Evolutionary conservation across 2,329 filamentous ascomycete genomes (phyloP).

Genomic region (Hymenoscyphus fraxineus): DNA sequence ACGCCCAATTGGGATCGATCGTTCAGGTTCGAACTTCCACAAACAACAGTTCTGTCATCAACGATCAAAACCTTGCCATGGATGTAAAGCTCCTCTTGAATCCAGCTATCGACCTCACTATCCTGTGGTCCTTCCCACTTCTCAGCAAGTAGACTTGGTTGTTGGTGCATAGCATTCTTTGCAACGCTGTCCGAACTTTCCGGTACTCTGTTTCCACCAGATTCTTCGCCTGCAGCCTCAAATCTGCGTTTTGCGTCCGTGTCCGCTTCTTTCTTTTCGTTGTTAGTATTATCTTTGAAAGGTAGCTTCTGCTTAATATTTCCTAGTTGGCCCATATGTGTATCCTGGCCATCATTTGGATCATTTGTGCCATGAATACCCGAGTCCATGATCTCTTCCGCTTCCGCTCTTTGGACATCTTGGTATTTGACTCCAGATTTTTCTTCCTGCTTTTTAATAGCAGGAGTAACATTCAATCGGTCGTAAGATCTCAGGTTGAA

Average conservation of each 20-base stretch:
- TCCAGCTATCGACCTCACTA: slow-evolving; percentile 79
- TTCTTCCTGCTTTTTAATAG: slow-evolving; percentile 70
- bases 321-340: slow-evolving; percentile 45
- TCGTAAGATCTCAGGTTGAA: slow-evolving; percentile 95
- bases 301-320: slow-evolving; percentile 36
- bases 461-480: slow-evolving; percentile 77
- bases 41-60: slow-evolving; percentile 81
- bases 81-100: slow-evolving; percentile 94
- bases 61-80: slow-evolving; percentile 88
- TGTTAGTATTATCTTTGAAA: slow-evolving; percentile 32
- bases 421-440: slow-evolving; percentile 80
- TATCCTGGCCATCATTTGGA: slow-evolving; percentile 41
- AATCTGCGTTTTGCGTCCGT: slow-evolving; percentile 50
- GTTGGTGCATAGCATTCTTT: slow-evolving; percentile 75
- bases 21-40: slow-evolving; percentile 86
- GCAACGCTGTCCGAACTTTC: slow-evolving; percentile 51
- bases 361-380: slow-evolving; percentile 60
- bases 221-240: slow-evolving; percentile 43
- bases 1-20: slow-evolving; percentile 83
- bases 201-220: slow-evolving; percentile 30
- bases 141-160: slow-evolving; percentile 63
- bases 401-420: slow-evolving; percentile 81
- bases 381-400: slow-evolving; percentile 79
- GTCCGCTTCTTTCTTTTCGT: slow-evolving; percentile 39
- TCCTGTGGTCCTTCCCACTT: slow-evolving; percentile 70